These are phyloP conservation scores for Roridomyces roridus DNA, from an alignment of 768 basidiomycete genomes.

Conservation along the genomic window DNA sequence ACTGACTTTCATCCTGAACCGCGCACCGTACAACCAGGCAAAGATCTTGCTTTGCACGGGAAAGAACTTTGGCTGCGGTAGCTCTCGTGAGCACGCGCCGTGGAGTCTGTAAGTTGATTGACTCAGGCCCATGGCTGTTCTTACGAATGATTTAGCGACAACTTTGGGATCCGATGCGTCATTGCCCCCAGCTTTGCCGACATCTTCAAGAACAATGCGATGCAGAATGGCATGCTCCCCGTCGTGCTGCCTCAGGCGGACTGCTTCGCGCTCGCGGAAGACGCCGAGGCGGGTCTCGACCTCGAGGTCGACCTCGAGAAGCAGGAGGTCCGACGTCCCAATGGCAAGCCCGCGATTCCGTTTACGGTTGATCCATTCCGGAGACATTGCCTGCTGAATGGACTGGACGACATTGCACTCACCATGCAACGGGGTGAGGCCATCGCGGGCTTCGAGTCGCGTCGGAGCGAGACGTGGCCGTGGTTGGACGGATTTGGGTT, in stretches of 20 bases:
- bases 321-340: constrained; percentile 74
- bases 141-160: constrained; percentile 54
- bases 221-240: constrained; percentile 95
- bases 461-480: constrained; percentile 82
- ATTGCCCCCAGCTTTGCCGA: constrained; percentile 92
- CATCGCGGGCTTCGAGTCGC: constrained; percentile 84
- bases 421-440: constrained; percentile 80
- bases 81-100: constrained; percentile 90
- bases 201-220: constrained; percentile 87
- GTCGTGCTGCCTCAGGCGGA: constrained; percentile 71
- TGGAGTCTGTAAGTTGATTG: constrained; percentile 75
- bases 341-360: constrained; percentile 72
- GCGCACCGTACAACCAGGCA: constrained; percentile 74
- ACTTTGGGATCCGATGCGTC: constrained; percentile 89
- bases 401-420: constrained; percentile 94
- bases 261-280: constrained; percentile 74
- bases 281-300: constrained; percentile 77
- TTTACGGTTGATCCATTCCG: constrained; percentile 93
- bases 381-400: constrained; percentile 92
- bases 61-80: constrained; percentile 90
- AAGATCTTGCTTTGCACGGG: constrained; percentile 86
- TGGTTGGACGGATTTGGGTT: constrained; percentile 98
- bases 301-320: constrained; percentile 87
- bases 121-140: constrained; percentile 8
- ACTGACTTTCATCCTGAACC: constrained; percentile 89